Conservation (phyloP, 2,329 filamentous ascomycete genomes). For the Botrytis medusae region DNA sequence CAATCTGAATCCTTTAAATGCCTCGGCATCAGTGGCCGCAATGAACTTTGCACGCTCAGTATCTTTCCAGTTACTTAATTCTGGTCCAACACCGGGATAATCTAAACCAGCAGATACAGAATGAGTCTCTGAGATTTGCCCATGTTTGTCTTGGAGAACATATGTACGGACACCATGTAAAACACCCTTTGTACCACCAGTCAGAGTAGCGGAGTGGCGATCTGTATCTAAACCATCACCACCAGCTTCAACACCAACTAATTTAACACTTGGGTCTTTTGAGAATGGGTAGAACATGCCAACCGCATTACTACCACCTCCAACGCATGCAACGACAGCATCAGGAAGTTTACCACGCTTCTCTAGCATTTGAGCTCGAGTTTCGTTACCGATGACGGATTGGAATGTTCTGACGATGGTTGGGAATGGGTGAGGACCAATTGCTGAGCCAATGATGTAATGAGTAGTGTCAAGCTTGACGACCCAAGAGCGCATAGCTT, state of each 20-base stretch:
- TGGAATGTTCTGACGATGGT: constrained; percentile 98
- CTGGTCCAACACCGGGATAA: constrained; percentile 94
- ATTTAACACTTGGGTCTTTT: constrained; percentile 78
- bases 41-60: constrained; percentile 81
- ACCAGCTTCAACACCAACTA: constrained; percentile 91
- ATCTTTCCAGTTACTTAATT: constrained; percentile 92
- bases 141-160: constrained; percentile 86
- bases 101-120: constrained; percentile 95
- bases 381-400: constrained; percentile 92
- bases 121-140: constrained; percentile 93
- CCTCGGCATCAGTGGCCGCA: constrained; percentile 87
- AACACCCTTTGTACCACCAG: constrained; percentile 84
- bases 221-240: constrained; percentile 87
- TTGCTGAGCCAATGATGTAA: constrained; percentile 97
- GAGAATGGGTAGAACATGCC: constrained; percentile 99
- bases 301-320: constrained; percentile 89
- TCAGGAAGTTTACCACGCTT: constrained; percentile 88
- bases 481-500: constrained; percentile 92
- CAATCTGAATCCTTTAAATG: constrained; percentile 81
- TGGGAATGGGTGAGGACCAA: constrained; percentile 96
- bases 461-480: constrained; percentile 90
- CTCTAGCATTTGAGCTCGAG: constrained; percentile 84
- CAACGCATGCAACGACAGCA: constrained; percentile 93
- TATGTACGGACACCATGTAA: constrained; percentile 96
- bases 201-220: constrained; percentile 84